Evolutionary conservation across 129 eudicot species (phyloP).

Genomic region (Pulicaria dysenterica): DNA sequence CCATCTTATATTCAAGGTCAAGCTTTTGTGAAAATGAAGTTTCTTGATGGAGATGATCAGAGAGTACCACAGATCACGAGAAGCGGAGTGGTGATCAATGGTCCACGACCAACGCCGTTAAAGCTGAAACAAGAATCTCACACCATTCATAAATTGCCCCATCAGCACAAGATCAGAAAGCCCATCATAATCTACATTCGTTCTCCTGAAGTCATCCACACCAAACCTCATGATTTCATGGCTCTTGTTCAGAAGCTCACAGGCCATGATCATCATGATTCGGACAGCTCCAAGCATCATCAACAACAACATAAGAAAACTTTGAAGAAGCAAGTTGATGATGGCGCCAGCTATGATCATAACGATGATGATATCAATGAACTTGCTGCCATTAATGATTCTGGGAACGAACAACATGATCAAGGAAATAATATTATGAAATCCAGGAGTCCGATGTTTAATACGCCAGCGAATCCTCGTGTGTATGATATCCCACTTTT

Average conservation of each 20-base stretch:
- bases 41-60: slow-evolving; percentile 23
- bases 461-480: slow-evolving; percentile 24
- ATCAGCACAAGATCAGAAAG: slow-evolving; percentile 23
- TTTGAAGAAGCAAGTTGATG: slow-evolving; percentile 15
- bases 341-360: neutral
- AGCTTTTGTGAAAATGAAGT: slow-evolving; percentile 22
- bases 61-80: slow-evolving; percentile 1
- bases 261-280: slow-evolving; percentile 29
- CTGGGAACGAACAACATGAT: slow-evolving; percentile 27
- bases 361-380: neutral
- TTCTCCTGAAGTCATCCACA: slow-evolving; percentile 68
- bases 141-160: slow-evolving; percentile 31
- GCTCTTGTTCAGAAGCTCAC: slow-evolving; percentile 84
- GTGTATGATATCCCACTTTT: slow-evolving; percentile 53
- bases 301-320: slow-evolving; percentile 27
- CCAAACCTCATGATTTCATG: slow-evolving; percentile 70
- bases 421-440: slow-evolving; percentile 9
- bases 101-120: slow-evolving; percentile 60
- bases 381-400: slow-evolving; percentile 23
- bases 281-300: slow-evolving; percentile 23
- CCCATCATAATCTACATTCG: slow-evolving; percentile 72
- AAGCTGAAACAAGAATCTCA: slow-evolving; percentile 45
- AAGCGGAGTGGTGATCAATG: slow-evolving; percentile 36
- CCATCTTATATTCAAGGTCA: neutral
- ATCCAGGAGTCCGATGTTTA: slow-evolving; percentile 32